Evolutionary conservation across 148 eudicot genomes (phyloP), one percentile per base, ranked within the genome.

Genomic region (Fagopyrum esculentum): DNA sequence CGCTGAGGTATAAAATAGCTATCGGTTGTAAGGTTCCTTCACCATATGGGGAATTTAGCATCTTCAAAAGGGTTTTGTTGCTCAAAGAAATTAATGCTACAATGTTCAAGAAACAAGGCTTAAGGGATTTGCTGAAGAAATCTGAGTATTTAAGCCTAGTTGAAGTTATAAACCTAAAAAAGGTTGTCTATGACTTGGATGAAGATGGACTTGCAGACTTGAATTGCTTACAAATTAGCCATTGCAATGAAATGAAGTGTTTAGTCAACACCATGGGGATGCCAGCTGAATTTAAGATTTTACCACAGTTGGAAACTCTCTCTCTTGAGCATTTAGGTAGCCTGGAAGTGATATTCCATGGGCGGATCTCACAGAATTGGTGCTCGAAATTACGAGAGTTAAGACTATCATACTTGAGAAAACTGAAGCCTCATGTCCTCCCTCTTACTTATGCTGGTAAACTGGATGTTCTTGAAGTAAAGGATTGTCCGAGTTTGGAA

Each of bases 131-230:
- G 69, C 12, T 61, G 43, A 61, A 61, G 44, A 61, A 44, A 61
- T 43, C 44, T 3, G 69, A 61, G 16, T 61, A 16, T 29, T 61
- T 61, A 61, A 61, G 69, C 44, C 69, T 61, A 61, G 9, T 30
- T 61, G 69, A 30, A 61, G 4, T 61, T 61, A 30, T 12, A 22
- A 61, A 30, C 12, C 69, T 61, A 9, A 61, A 29, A 43, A 61
- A 61, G 45, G 44, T 29, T 61, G 69, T 30, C 15, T 61, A 29
- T 61, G 69, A 61, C 16, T 29, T 61, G 69, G 69, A 61, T 61
- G 69, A 61, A 61, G 69, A 61, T 61, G 69, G 69, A 43, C 69
- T 61, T 61, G 69, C 16, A 61, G 16, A 61, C 44, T 61, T 61
- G 69, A 61, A 29, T 29, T 61, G 69, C 69, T 30, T 61, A 61